Base-by-base conservation (phyloP, 1,139 yeast species). In the Yamadazyma kanchanaburiensis region DNA sequence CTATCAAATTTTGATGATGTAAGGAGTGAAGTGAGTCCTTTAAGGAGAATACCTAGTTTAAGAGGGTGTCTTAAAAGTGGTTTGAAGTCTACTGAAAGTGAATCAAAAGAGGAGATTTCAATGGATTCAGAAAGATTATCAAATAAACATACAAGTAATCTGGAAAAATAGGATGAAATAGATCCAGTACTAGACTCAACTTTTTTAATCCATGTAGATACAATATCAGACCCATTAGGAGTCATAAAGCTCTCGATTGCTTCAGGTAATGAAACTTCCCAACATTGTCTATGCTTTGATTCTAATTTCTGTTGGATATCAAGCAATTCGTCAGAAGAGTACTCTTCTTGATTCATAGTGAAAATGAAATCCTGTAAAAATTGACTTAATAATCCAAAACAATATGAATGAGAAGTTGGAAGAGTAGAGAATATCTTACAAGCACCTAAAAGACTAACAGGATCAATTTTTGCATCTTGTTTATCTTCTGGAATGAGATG, bases 1-100 rank as follows among this genome's bases (percentile, higher is more conserved):
- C 79, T 64, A 15, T 71, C 80, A 32, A 71, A 61, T 2, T 55
- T 40, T 3, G 64, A 46, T 8, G 40, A 35, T 0, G 57, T 36
- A 34, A 69, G 63, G 12, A 62, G 60, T 2, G 62, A 46, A n/a
- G 24, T 28, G 4, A 64, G 43, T 6, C 70, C 56, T 2, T 58
- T 48, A 2, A 75, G 40, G 6, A 76, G 32, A 0, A 67, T 52
- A 1, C 67, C 58, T 14, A 70, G 51, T 34, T 56, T 52, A 15
- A 72, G 38, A 2, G 75, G 70, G 2, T 40, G 45, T 30, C 48
- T 60, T 17, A 46, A 49, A 31, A 60, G 41, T 41, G 42, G 51
- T 37, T 48, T 66, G 55, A 51, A 65, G 32, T 48, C 55, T 31
- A 51, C 52, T 26, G 41, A 51, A 16, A 42, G 30, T 2, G 40